Evolutionary conservation across 2,329 filamentous ascomycete genomes (phyloP).

Genomic region (Ophiostoma sp.): DNA sequence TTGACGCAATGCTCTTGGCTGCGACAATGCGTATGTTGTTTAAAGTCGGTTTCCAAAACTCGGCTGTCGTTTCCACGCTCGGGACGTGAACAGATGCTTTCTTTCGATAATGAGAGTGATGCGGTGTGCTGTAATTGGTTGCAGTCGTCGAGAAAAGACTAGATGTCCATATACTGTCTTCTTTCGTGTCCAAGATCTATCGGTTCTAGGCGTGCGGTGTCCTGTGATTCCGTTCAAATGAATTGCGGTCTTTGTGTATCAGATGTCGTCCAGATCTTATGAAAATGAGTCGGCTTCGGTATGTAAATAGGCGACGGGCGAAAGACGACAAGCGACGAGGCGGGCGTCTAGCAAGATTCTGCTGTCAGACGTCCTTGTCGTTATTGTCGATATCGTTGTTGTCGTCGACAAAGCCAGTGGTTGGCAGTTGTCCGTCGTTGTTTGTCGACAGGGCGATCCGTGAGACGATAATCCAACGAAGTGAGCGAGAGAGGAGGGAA

Average conservation of each 20-base stretch:
- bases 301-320: not conserved
- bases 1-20: not conserved
- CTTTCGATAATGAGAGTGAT: not conserved
- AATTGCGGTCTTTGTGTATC: not conserved
- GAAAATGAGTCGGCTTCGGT: not conserved
- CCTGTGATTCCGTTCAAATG: no score
- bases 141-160: not conserved
- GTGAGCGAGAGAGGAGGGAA: not conserved
- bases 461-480: not conserved
- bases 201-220: not conserved
- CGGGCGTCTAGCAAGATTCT: not conserved
- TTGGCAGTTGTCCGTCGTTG: not conserved
- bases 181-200: not conserved
- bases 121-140: not conserved
- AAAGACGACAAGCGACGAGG: not conserved
- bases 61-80: not conserved
- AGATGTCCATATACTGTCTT: not conserved
- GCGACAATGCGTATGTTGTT: not conserved
- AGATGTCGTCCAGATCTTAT: not conserved
- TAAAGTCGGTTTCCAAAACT: not conserved
- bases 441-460: not conserved
- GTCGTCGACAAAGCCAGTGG: not conserved
- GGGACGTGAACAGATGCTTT: not conserved
- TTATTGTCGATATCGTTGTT: not conserved
- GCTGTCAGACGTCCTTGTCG: not conserved